phyloP scores from a whole-genome alignment of 164 flowering plant genomes.

The Vitis vinifera region ASM3070453v1 NC_081817.1:7773501-7774000 shows the following conservation, averaged over 20 bases:
- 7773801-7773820: background rate
- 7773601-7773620: background rate
- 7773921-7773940: background rate
- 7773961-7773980: constrained; percentile 24
- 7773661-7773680: constrained; percentile 18
- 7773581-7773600: background rate
- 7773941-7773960: background rate
- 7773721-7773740: constrained; percentile 87
- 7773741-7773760: constrained; percentile 93
- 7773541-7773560: too few relatives aligned
- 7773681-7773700: constrained; percentile 79
- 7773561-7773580: too few relatives aligned
- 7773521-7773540: too few relatives aligned
- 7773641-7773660: background rate
- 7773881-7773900: background rate
- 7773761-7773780: constrained; percentile 1
- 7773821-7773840: too few relatives aligned
- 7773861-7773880: background rate
- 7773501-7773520: too few relatives aligned
- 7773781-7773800: background rate
- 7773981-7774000: constrained; percentile 85
- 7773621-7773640: background rate
- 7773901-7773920: background rate
- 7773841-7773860: background rate
- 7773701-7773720: constrained; percentile 90